Evolutionary conservation across 305 asterid genomes (phyloP), one percentile per base, ranked within the genome.

Genomic region (Stenogyne calaminthoides): DNA sequence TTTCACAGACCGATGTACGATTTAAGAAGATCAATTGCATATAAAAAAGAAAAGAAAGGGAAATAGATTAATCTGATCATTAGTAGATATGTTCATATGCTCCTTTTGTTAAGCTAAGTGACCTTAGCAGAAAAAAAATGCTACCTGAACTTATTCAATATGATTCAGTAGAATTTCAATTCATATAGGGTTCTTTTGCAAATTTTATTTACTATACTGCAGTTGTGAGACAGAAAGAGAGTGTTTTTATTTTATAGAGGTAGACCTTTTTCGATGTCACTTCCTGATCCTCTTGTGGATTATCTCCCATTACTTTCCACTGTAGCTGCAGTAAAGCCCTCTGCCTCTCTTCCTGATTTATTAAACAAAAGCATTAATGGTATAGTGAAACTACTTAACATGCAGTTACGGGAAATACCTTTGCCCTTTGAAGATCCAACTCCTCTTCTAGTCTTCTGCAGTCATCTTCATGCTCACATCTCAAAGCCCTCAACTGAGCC

Each of bases 291-390:
- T 87, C 97, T 72, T 92, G 88, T 67, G 86, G 87, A 64, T 92
- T 84, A 76, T 87, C 88, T 56, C 93, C 76, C 97, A 95, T 95
- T 74, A 91, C 98, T 81, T 92, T 95, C 98, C 94, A 95, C 78
- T 91, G 98, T 87, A 95, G 78, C 84, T 95, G 98, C 82, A 95
- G 83, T 70, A 89, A 81, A 71, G 93, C 85, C 77, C 90, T 88
- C 82, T 95, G 99, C 79, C 85, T 89, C 85, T 95, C 97, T 85
- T 92, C 99, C 99, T 95, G 88, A 70, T 22, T 84, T 56, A 75
- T 72, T 16, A 71, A 68, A 78, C 27, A 22, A 69, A 40, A 78
- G 62, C 54, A 54, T 46, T 75, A 77, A 76, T 67, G 71, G 29
- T 77, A 64, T 15, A 56, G 72, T 64, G 63, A 58, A 70, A 57